A percentile compares a stretch with the other conserved stretches of the same genome.
phyloP scores from a whole-genome alignment of 345 rosid species.

The Toxicodendron radicans region DNA sequence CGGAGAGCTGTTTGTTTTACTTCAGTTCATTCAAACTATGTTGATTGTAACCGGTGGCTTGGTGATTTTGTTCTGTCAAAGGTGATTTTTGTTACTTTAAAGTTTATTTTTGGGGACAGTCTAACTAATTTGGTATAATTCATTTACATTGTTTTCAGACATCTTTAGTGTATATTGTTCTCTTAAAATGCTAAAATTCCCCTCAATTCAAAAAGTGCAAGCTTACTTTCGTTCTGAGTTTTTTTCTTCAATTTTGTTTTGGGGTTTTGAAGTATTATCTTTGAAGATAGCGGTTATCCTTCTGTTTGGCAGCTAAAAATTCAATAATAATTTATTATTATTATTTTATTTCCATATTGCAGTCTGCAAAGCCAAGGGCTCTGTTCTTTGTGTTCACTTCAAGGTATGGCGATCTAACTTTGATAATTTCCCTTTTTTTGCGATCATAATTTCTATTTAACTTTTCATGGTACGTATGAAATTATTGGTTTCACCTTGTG shows the following conservation, averaged over 20 bases:
- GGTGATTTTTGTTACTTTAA: slow-evolving; percentile 35
- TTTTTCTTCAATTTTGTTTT: background rate
- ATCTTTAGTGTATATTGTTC: background rate
- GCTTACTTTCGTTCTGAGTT: background rate
- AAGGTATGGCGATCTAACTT: slow-evolving; percentile 44
- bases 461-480: too few relatives aligned
- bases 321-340: slow-evolving; percentile 11
- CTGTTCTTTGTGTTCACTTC: slow-evolving; percentile 74
- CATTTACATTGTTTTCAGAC: background rate
- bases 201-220: slow-evolving; percentile 56
- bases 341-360: slow-evolving; percentile 8
- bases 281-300: background rate
- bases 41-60: slow-evolving; percentile 95
- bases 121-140: background rate
- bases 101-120: background rate
- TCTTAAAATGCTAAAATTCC: background rate
- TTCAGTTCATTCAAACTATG: slow-evolving; percentile 89
- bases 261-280: background rate
- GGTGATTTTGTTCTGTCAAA: slow-evolving; percentile 91
- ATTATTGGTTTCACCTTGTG: too few relatives aligned
- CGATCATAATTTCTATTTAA: too few relatives aligned
- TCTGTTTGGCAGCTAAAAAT: background rate
- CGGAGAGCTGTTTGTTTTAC: too few relatives aligned
- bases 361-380: slow-evolving; percentile 82
- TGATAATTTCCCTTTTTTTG: background rate